Base-by-base conservation (phyloP, 2,329 filamentous ascomycete genomes). In the Ilyonectria sp. region DNA sequence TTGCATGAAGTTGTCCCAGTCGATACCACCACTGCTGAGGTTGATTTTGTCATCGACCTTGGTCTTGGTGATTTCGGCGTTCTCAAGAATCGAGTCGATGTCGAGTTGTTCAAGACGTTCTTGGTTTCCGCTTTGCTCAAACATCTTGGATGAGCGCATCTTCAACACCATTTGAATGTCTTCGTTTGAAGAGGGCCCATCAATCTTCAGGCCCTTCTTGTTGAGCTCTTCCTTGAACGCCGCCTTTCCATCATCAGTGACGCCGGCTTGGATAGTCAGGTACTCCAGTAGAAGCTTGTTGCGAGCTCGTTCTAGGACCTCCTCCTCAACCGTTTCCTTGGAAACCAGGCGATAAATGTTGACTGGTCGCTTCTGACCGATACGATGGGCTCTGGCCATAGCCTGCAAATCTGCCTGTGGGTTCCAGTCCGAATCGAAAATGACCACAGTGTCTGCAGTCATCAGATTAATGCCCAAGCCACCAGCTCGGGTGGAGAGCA, bases 351-450 rank as follows among this genome's bases (percentile, higher is more conserved):
- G 92, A 78, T 98, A 99, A 58, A 99, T 95, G 72, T 93, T 98
- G 72, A 99, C 96, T 7, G 96, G 95, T 70, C 92, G 94, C 79
- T 96, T 97, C 79, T 99, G 96, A 3, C 96, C 96, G 71, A 99
- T 99, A 80, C 96, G 93, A 82, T 99, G 97, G 65, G 97, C 97
- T 81, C 96, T 92, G 65, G 96, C 96, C 96, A 99, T 99, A 46
- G 96, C 96, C 80, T 99, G 96, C 73, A 99, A 84, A 85, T 99
- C 97, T 7, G 96, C 96, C 80, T 99, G 96, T 19, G 96, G 97
- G 74, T 99, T 99, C 96, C 97, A 99, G 77, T 98, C 95, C 0
- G 96, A 98, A 80, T 99, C 97, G 76, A 98, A 99, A 50, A 99
- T 92, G 75, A 99, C 92, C 71, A 99, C 96, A 1, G 96, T 99